Base-by-base conservation (phyloP, 208 protist species). In the Trypanosoma platydactyli region DNA sequence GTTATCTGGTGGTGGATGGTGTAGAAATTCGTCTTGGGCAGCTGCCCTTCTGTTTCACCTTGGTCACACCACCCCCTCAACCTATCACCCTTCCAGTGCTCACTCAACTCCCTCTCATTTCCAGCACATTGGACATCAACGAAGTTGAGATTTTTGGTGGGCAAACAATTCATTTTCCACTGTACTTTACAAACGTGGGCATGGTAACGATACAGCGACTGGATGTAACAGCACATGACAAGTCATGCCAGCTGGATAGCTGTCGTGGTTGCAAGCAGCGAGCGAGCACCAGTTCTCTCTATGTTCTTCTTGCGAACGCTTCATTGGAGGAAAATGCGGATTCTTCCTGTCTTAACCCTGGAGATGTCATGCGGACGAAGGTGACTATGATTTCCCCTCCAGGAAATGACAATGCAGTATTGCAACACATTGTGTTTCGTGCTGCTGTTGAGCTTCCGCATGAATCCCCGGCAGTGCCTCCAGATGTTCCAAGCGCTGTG, bases 181-280 rank as follows among this genome's bases (percentile, higher is more conserved):
- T 94, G 20, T 77, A 84, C 22, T 71, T 94, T 13, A 78, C 84
- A 15, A 96, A 96, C 70, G 79, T 79, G 49, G 86, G 90, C 27
- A 38, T 60, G 6, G 83, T 96, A 11, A 68, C 85, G 12, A 83
- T 94, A 59, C 66, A 68, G 13, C 65, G 60, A 57, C 81, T 96
- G 46, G 77, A 81, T 0, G 67, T 96, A 53, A 89, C 87, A 16
- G 90, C 79, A 13, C 90, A 96, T 73, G 84, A 83, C 48, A 86
- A 91, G 58, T 73, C 76, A 29, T 96, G 90, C 64, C 87, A 84
- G 59, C 67, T 96, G 40, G 90, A 94, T 64, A 78, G 73, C 55
- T 96, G 90, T 69, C 72, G 77, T 48, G 90, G 90, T 18, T 96
- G 90, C 70, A 81, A 82, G 62, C 81, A 96, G 76, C 69, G 87